phyloP scores from a whole-genome alignment of 805 yeast species.

The Kurtzmaniella cleridarum region DNA sequence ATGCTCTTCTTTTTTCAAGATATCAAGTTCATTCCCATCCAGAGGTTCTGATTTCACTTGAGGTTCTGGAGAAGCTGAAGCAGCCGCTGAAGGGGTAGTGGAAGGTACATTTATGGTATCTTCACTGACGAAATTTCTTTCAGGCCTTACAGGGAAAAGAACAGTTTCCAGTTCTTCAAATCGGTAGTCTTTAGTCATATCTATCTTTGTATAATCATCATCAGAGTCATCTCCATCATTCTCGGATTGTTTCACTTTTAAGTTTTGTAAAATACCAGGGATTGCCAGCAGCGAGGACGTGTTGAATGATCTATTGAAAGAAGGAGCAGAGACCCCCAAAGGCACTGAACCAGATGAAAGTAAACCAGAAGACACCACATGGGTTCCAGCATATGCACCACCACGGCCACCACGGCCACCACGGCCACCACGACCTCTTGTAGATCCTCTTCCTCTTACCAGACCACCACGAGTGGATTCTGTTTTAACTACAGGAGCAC shows the following conservation, averaged over 20 bases:
- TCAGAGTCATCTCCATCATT: constrained; percentile 34
- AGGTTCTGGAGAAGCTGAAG: constrained; percentile 1
- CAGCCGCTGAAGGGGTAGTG: not conserved
- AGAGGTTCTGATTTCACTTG: not conserved
- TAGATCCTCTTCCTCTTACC: constrained; percentile 26
- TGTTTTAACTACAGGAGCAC: constrained; percentile 52
- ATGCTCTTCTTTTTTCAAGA: constrained; percentile 2
- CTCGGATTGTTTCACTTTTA: constrained; percentile 26
- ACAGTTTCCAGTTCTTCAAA: constrained; percentile 49
- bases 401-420: constrained; percentile 28
- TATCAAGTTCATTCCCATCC: not conserved
- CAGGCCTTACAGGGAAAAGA: constrained; percentile 68
- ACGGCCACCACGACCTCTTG: constrained; percentile 25
- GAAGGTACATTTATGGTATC: constrained; percentile 1
- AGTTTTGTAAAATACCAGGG: constrained; percentile 36
- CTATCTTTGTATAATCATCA: constrained; percentile 45
- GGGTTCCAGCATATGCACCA: constrained; percentile 44
- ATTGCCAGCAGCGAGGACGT: constrained; percentile 26
- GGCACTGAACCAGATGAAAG: constrained; percentile 60
- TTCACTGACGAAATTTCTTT: constrained; percentile 32
- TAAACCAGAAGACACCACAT: constrained; percentile 68
- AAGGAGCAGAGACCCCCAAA: constrained; percentile 29
- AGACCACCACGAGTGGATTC: constrained; percentile 25
- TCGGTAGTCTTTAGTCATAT: constrained; percentile 58
- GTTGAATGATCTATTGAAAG: constrained; percentile 26